A percentile compares a stretch with the other conserved stretches of the same genome.
phyloP scores from a whole-genome alignment of 2,329 filamentous ascomycete genomes.

The Aspergillus fructus region DNA sequence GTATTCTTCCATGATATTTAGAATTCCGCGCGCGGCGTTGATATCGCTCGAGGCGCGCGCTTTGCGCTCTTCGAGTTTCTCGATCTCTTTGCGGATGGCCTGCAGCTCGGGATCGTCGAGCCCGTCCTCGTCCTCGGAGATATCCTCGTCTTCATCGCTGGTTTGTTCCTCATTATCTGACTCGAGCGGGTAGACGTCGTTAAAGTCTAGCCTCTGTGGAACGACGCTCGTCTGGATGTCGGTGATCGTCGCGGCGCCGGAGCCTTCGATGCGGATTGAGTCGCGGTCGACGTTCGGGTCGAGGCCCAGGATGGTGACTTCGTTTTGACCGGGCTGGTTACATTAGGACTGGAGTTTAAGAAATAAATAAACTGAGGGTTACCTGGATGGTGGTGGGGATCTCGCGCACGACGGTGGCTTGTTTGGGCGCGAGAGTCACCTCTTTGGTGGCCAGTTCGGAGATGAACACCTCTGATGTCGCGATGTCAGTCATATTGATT shows the following conservation, averaged over 20 bases:
- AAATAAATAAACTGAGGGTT: constrained; percentile 7
- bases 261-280: constrained; percentile 61
- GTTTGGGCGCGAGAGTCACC: constrained; percentile 62
- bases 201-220: constrained; percentile 55
- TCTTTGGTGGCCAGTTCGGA: constrained; percentile 59
- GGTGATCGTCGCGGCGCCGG: constrained; percentile 58
- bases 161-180: neutral
- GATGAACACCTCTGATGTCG: constrained; percentile 45
- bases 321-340: constrained; percentile 58
- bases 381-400: constrained; percentile 55
- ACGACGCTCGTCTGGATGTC: constrained; percentile 63
- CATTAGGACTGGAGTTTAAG: too few relatives aligned
- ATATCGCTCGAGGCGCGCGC: constrained; percentile 27
- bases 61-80: constrained; percentile 32
- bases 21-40: constrained; percentile 22
- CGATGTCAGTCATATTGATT: constrained; percentile 17
- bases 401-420: constrained; percentile 62
- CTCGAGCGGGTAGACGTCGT: constrained; percentile 51
- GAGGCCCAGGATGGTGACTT: constrained; percentile 57
- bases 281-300: constrained; percentile 55
- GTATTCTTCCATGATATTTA: constrained; percentile 36
- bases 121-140: constrained; percentile 7
- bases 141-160: constrained; percentile 2
- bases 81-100: constrained; percentile 29
- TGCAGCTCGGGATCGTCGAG: constrained; percentile 23